These are phyloP conservation scores for Neonothopanus nambi DNA, from an alignment of 1,284 basidiomycete genomes.

Conservation along the genomic window DNA sequence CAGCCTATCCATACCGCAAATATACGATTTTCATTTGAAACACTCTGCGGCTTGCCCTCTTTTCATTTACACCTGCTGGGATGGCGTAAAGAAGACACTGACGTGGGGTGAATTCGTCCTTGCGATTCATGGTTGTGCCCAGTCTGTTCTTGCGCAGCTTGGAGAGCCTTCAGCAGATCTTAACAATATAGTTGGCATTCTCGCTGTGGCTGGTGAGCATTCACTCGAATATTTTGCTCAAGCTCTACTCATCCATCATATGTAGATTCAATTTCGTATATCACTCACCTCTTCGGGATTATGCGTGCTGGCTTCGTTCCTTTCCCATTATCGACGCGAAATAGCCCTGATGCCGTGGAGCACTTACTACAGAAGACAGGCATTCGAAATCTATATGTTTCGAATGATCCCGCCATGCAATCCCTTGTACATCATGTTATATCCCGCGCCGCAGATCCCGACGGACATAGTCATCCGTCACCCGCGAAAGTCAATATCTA, in stretches of 20 bases:
- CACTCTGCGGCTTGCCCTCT: not conserved
- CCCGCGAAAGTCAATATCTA: not conserved
- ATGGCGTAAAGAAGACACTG: not conserved
- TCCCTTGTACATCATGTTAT: constrained; percentile 16
- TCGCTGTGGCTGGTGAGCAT: constrained; percentile 24
- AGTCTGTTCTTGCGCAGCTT: not conserved
- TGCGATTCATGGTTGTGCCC: not conserved
- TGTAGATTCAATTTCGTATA: constrained; percentile 23
- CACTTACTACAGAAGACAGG: constrained; percentile 15
- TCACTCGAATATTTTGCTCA: not conserved
- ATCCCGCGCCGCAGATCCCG: not conserved
- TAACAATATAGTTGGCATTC: constrained; percentile 21
- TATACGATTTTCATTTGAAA: not conserved
- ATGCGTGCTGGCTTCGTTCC: constrained; percentile 20
- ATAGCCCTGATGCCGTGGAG: constrained; percentile 21
- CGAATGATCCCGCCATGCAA: constrained; percentile 19
- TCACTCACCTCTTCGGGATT: constrained; percentile 19
- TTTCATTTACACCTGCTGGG: not conserved
- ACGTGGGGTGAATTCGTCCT: not conserved
- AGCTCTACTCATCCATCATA: not conserved
- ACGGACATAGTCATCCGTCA: too few relatives aligned
- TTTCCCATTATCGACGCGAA: constrained; percentile 27
- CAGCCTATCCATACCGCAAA: not conserved
- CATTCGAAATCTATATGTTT: constrained; percentile 13
- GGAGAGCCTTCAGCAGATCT: not conserved